A percentile compares a stretch with the other conserved stretches of the same genome.
Evolutionary conservation across 2,329 filamentous ascomycete genomes (phyloP).

Genomic region (Exophiala xenobiotica): DNA sequence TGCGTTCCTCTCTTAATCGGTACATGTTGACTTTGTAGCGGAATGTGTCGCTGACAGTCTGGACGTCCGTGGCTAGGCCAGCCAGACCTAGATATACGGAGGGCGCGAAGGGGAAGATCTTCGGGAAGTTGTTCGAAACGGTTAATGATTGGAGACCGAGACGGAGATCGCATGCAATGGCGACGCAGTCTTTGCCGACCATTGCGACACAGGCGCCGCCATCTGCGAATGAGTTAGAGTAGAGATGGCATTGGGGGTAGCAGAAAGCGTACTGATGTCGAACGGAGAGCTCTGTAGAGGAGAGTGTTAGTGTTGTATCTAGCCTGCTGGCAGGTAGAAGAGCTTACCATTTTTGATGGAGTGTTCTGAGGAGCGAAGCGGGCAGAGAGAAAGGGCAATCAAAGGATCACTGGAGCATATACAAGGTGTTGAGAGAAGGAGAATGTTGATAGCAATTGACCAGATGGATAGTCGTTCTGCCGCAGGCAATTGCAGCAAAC

Average conservation of each 20-base stretch:
- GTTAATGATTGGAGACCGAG: constrained; percentile 95
- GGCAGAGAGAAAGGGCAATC: constrained; percentile 15
- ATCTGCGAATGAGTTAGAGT: constrained; percentile 44
- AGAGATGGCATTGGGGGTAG: constrained; percentile 7
- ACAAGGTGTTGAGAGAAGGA: constrained; percentile 1
- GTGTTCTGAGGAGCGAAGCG: constrained; percentile 14
- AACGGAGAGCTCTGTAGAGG: constrained; percentile 75
- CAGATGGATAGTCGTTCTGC: neutral
- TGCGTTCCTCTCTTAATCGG: constrained; percentile 93
- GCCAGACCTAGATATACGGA: constrained; percentile 94
- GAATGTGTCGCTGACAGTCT: constrained; percentile 93
- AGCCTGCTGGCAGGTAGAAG: constrained; percentile 30
- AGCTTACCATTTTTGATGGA: constrained; percentile 38
- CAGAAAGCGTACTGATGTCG: constrained; percentile 74
- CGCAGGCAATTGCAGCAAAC: constrained; percentile 24
- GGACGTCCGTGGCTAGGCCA: constrained; percentile 92
- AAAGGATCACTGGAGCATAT: neutral
- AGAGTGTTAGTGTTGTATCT: constrained; percentile 33
- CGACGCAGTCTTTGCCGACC: constrained; percentile 99
- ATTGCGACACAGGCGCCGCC: constrained; percentile 97
- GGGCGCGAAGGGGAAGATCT: constrained; percentile 92
- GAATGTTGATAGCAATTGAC: constrained; percentile 3
- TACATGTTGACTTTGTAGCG: constrained; percentile 99
- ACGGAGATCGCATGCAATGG: constrained; percentile 97
- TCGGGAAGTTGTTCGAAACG: constrained; percentile 99